Percentiles rank a stretch among this genome's conserved stretches.
phyloP scores from a whole-genome alignment of 495 filamentous ascomycete genomes.

The Neurospora hispaniola region DNA sequence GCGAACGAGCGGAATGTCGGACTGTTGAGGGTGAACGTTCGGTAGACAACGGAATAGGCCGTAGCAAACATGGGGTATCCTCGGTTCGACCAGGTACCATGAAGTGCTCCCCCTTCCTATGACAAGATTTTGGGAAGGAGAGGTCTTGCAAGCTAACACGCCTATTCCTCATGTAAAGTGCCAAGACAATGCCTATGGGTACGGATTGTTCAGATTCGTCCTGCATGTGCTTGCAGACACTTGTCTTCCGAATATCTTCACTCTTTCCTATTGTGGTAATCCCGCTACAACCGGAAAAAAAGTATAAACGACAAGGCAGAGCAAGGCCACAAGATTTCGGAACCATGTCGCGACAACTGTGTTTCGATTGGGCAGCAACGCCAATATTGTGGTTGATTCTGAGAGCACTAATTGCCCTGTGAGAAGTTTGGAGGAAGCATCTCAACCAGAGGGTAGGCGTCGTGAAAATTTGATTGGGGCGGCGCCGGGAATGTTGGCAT shows the following conservation, averaged over 20 bases:
- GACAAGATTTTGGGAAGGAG: background rate
- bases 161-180: background rate
- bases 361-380: background rate
- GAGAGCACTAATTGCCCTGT: background rate
- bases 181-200: background rate
- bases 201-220: background rate
- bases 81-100: background rate
- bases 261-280: background rate
- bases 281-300: background rate
- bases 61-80: background rate
- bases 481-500: background rate
- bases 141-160: background rate
- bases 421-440: background rate
- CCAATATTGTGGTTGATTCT: background rate
- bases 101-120: background rate
- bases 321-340: background rate
- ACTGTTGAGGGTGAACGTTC: background rate
- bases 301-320: background rate
- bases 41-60: background rate
- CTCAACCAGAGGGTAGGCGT: background rate
- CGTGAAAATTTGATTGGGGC: background rate
- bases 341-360: background rate
- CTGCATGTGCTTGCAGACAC: background rate
- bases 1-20: background rate
- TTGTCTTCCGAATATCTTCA: background rate